These are phyloP conservation scores for Neurospora africana DNA, from an alignment of 495 filamentous ascomycete genomes.

Conservation along the genomic window DNA sequence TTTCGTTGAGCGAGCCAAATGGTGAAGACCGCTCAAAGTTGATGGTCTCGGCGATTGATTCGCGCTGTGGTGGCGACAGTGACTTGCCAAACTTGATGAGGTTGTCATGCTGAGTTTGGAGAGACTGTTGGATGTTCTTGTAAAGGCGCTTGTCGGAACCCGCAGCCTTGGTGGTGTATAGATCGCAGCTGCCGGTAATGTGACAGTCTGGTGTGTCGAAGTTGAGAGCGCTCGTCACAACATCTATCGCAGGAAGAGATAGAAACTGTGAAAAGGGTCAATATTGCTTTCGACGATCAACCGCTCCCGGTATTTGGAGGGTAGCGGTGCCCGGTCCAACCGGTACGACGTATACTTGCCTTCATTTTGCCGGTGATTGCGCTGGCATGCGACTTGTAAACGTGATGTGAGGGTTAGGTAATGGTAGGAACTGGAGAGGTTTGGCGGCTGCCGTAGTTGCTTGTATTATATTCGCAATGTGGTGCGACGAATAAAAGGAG, in stretches of 20 bases:
- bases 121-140: conserved; percentile 79
- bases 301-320: background rate
- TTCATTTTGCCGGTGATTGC: conserved; percentile 27
- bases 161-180: conserved; percentile 94
- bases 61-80: conserved; percentile 63
- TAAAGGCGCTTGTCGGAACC: conserved; percentile 93
- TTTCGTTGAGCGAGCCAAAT: conserved; percentile 79
- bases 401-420: background rate
- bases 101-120: conserved; percentile 82
- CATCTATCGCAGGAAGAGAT: conserved; percentile 78
- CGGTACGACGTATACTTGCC: conserved; percentile 12
- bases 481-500: background rate
- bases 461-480: background rate
- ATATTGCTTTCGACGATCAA: background rate
- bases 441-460: background rate
- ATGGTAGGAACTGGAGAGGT: background rate
- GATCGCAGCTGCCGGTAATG: conserved; percentile 82
- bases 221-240: conserved; percentile 79
- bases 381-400: conserved; percentile 1
- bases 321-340: background rate
- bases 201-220: conserved; percentile 88
- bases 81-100: conserved; percentile 71
- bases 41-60: conserved; percentile 44
- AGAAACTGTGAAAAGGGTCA: conserved; percentile 56
- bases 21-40: conserved; percentile 78